Base-by-base conservation (phyloP, 208 protist genomes). In the Acanthamoeba royreba region DNA sequence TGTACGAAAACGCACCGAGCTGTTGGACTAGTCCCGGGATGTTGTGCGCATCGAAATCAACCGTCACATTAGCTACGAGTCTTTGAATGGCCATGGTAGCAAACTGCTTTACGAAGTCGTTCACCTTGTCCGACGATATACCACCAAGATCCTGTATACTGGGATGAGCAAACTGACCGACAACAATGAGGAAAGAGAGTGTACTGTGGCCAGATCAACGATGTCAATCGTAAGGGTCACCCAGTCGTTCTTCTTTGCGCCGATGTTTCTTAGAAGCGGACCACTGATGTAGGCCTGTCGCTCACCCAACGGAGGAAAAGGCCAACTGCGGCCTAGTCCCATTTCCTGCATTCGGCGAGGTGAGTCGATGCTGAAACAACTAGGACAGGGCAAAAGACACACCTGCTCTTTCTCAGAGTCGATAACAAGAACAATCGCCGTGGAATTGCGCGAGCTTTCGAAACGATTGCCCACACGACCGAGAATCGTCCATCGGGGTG, bases 301-400 rank as follows among this genome's bases (percentile, higher is more conserved):
- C 55, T 97, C 97, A 33, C 97, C 97, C 0, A 98, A 95, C 15
- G 95, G 93, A 15, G 97, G 96, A 85, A 98, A 97, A 17, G 53
- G 43, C 98, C 98, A 99, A 7, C 89, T 94, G n/a, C 98, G 91
- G 9, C 98, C 98, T n/a, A 99, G 93, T 19, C 97, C 97, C 0
- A 98, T 93, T 28, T 92, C 13, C 28, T 96, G 38, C 1, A 0
- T 52, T n/a, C 40, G 22, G 5, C 13, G 28, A 43, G 38, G n/a
- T 13, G 89, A 79, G 7, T 15, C 42, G 22, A 3, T n/a, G 49
- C 38, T 63, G 13, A n/a, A 2, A 22, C 1, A 42, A 40, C 5
- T 40, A 15, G 45, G 1, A n/a, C 35, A 53, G 79, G 3, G n/a
- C 79, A 83, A 42, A 33, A 2, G 31, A 33, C 17, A 45, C n/a